A percentile compares a stretch with the other conserved stretches of the same genome.
phyloP scores from a whole-genome alignment of 768 basidiomycete species.

The Saitozyma podzolica region DNA sequence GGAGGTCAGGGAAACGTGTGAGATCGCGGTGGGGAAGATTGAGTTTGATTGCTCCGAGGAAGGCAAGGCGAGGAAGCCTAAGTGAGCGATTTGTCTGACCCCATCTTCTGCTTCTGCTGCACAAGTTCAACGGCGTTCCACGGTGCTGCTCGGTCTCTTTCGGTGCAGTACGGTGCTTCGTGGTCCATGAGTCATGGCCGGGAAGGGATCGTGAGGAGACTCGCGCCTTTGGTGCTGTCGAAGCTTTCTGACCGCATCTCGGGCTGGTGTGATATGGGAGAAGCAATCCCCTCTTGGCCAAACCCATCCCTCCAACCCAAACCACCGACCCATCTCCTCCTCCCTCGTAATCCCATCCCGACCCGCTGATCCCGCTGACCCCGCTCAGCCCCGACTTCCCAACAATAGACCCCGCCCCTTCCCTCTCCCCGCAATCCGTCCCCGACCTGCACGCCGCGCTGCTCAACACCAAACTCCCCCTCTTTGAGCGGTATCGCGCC shows the following conservation, averaged over 20 bases:
- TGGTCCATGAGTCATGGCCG: too few species aligned
- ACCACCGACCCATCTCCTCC: too few species aligned
- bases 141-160: background rate
- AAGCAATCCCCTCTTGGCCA: too few species aligned
- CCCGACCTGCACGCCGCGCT: conserved; percentile 63
- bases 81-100: conserved; percentile 30
- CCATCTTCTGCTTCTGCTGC: background rate
- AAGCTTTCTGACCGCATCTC: too few species aligned
- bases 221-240: too few species aligned
- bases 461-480: conserved; percentile 65
- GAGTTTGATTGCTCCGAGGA: conserved; percentile 68
- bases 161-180: background rate
- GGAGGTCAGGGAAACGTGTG: conserved; percentile 89
- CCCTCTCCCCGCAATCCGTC: conserved; percentile 54
- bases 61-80: conserved; percentile 45
- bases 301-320: too few species aligned
- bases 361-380: background rate
- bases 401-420: conserved; percentile 53
- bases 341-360: too few species aligned
- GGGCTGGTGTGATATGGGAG: too few species aligned
- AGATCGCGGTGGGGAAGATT: conserved; percentile 94
- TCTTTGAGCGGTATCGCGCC: conserved; percentile 93
- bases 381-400: conserved; percentile 49
- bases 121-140: background rate
- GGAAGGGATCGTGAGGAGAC: too few species aligned